These are phyloP conservation scores for Agaricus blazei DNA, from an alignment of 768 basidiomycete genomes.

Conservation along the genomic window DNA sequence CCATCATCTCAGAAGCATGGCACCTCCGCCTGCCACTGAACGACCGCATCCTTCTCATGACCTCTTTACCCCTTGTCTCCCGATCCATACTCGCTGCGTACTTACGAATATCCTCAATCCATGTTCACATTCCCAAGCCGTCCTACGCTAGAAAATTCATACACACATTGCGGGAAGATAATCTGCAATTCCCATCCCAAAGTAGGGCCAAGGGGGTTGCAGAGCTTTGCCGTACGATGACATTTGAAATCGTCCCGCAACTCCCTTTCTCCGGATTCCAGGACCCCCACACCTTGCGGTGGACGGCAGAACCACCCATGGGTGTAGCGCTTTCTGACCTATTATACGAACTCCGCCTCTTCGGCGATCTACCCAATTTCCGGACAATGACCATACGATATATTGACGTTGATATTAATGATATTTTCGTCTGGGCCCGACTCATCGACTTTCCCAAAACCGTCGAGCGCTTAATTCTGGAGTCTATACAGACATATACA, in stretches of 20 bases:
- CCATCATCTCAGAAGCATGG: conserved; percentile 28
- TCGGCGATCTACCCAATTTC: conserved; percentile 15
- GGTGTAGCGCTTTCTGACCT: conserved; percentile 15
- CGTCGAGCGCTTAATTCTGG: conserved; percentile 13
- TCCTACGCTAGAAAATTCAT: conserved; percentile 16
- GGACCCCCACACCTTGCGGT: not conserved
- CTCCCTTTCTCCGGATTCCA: not conserved
- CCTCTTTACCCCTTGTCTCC: conserved; percentile 23
- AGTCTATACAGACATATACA: conserved; percentile 8
- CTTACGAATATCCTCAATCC: conserved; percentile 21
- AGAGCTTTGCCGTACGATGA: conserved; percentile 7
- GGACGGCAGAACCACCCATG: conserved; percentile 10
- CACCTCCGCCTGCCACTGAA: conserved; percentile 16
- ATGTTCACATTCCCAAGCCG: conserved; percentile 27
- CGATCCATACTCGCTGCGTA: conserved; percentile 24
- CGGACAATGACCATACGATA: conserved; percentile 18
- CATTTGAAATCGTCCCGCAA: conserved; percentile 9
- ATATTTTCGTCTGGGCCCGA: conserved; percentile 17
- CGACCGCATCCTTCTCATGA: conserved; percentile 27
- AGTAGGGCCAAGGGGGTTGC: not conserved
- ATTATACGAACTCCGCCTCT: conserved; percentile 15
- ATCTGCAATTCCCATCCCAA: conserved; percentile 8
- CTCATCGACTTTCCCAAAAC: conserved; percentile 17
- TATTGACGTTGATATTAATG: conserved; percentile 15
- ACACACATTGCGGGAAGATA: conserved; percentile 2